A percentile compares a stretch with the other conserved stretches of the same genome.
These are phyloP conservation scores for Alternaria sp. DNA, from an alignment of 2,329 filamentous ascomycete species.

Conservation along the genomic window DNA sequence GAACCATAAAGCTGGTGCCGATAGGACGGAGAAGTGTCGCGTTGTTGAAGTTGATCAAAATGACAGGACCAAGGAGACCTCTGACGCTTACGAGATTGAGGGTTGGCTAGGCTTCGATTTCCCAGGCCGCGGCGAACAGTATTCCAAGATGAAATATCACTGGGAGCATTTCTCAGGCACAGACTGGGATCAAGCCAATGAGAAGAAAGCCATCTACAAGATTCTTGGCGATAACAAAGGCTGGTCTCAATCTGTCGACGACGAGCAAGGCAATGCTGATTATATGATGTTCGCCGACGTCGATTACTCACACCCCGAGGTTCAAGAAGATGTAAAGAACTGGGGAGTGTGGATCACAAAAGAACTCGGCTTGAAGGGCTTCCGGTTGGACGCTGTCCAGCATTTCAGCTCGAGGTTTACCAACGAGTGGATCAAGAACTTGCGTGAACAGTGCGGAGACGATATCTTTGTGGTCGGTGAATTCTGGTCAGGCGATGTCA, in stretches of 20 bases:
- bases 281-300: constrained; percentile 79
- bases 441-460: constrained; percentile 59
- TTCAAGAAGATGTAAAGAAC: constrained; percentile 67
- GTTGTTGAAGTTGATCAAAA: constrained; percentile 70
- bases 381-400: constrained; percentile 77
- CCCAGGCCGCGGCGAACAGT: constrained; percentile 65
- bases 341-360: constrained; percentile 75
- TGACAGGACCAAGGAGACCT: constrained; percentile 65
- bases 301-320: constrained; percentile 68
- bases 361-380: constrained; percentile 69
- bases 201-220: constrained; percentile 71
- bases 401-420: constrained; percentile 76
- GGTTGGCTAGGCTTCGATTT: constrained; percentile 76
- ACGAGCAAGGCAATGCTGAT: constrained; percentile 71
- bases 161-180: constrained; percentile 74
- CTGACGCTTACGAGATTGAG: constrained; percentile 68
- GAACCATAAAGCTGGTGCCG: constrained; percentile 76
- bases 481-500: constrained; percentile 70
- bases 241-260: constrained; percentile 70
- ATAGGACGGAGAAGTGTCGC: constrained; percentile 68
- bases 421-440: constrained; percentile 67
- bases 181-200: constrained; percentile 68
- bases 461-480: constrained; percentile 74
- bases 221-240: constrained; percentile 70
- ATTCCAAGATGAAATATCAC: constrained; percentile 70